phyloP scores from a whole-genome alignment of 2,329 filamentous ascomycete species.

The Microdochium nivale region DNA sequence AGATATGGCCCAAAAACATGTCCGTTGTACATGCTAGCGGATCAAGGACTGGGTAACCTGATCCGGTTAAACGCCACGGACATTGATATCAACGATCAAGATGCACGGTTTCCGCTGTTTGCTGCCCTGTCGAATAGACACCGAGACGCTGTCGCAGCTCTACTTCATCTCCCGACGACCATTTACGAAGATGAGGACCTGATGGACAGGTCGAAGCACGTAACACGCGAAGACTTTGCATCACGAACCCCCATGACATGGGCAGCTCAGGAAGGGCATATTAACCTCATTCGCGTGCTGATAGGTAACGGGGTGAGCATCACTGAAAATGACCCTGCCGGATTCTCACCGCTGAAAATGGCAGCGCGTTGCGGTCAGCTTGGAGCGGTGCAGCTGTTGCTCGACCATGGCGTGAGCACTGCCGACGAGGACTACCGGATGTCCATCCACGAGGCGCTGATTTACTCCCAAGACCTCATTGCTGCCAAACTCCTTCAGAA shows the following conservation, averaged over 20 bases:
- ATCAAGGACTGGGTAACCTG: background rate
- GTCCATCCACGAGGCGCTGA: background rate
- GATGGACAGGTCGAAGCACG: background rate
- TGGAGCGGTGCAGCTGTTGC: background rate
- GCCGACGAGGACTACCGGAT: background rate
- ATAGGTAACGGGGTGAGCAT: background rate
- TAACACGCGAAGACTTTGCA: too few relatives aligned
- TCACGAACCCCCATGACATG: background rate
- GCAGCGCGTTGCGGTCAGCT: background rate
- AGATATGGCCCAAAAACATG: background rate
- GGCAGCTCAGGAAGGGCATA: background rate
- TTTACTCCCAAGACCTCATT: background rate
- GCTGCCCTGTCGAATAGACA: background rate
- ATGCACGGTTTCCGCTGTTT: background rate
- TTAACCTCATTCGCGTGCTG: background rate
- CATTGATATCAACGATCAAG: background rate
- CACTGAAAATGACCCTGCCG: background rate
- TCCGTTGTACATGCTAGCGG: background rate
- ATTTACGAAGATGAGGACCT: background rate
- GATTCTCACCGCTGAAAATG: background rate
- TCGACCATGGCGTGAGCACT: background rate
- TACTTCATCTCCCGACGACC: background rate
- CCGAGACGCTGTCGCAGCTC: background rate
- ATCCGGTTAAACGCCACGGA: background rate
- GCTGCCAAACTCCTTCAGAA: background rate